Conservation (phyloP, 1,284 basidiomycete genomes). For the Ceratobasidium sp. region DNA sequence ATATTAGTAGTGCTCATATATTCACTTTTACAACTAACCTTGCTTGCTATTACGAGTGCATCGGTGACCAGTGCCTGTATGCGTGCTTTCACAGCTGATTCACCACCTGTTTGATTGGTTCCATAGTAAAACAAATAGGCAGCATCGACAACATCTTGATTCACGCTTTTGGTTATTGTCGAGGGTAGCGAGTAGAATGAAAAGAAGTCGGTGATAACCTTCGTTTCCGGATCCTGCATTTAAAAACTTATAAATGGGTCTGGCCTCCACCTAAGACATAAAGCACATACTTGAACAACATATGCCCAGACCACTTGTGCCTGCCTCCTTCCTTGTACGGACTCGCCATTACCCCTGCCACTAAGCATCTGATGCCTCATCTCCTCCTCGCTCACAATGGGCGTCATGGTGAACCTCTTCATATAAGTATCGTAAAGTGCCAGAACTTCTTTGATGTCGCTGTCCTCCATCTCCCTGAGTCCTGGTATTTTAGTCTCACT, state of each 20-base stretch:
- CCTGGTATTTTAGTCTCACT: conserved; percentile 54
- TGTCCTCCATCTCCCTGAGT: conserved; percentile 86
- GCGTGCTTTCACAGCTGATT: conserved; percentile 74
- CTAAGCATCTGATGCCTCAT: conserved; percentile 87
- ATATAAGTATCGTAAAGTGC: conserved; percentile 84
- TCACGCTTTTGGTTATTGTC: conserved; percentile 74
- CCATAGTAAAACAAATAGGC: conserved; percentile 96
- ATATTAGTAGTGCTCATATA: background rate
- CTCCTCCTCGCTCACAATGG: conserved; percentile 81
- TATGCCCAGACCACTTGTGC: conserved; percentile 96
- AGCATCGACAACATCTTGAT: conserved; percentile 76
- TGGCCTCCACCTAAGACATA: conserved; percentile 10
- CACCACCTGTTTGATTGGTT: conserved; percentile 64
- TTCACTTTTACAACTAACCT: conserved; percentile 44
- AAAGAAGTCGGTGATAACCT: conserved; percentile 92
- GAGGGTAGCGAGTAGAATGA: conserved; percentile 98
- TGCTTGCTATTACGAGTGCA: conserved; percentile 78
- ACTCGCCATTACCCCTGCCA: conserved; percentile 73
- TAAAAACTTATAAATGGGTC: background rate
- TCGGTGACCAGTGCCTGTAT: conserved; percentile 78
- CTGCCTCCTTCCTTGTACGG: conserved; percentile 61
- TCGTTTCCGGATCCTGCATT: conserved; percentile 77
- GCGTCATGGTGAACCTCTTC: conserved; percentile 85
- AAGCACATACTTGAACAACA: conserved; percentile 84
- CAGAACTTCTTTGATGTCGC: conserved; percentile 77